phyloP scores from a whole-genome alignment of 768 basidiomycete species.

The Leccinum ochraceum region DNA sequence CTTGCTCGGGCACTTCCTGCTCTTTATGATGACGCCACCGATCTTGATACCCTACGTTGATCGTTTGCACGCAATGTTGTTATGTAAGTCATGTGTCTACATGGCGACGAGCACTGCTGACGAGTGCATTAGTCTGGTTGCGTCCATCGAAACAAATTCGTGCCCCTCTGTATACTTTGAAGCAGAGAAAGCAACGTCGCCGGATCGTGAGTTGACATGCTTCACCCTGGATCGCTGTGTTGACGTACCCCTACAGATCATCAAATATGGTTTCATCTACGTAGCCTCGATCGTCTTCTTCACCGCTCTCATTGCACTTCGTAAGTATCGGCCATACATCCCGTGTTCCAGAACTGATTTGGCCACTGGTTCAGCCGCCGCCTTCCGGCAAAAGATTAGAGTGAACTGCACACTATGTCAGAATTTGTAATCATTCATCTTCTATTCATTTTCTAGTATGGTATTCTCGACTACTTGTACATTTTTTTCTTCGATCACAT shows the following conservation, averaged over 20 bases:
- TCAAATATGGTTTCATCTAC: constrained; percentile 84
- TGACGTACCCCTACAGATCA: constrained; percentile 48
- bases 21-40: constrained; percentile 90
- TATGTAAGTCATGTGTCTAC: constrained; percentile 55
- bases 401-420: constrained; percentile 69
- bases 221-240: constrained; percentile 4
- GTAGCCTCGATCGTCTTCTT: constrained; percentile 67
- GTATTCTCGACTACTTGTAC: constrained; percentile 34
- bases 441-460: constrained; percentile 12
- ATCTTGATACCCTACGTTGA: constrained; percentile 91
- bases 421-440: constrained; percentile 53
- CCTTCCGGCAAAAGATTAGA: constrained; percentile 60
- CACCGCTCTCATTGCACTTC: constrained; percentile 73
- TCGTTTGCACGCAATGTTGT: constrained; percentile 83
- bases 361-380: constrained; percentile 46
- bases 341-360: background rate
- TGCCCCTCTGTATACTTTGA: constrained; percentile 86
- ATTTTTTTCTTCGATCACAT: constrained; percentile 8
- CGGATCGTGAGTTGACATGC: constrained; percentile 66
- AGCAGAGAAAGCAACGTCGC: constrained; percentile 86
- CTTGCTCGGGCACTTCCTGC: constrained; percentile 79
- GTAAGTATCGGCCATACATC: constrained; percentile 47
- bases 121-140: constrained; percentile 73
- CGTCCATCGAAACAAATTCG: constrained; percentile 93
- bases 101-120: constrained; percentile 16